A percentile compares a stretch with the other conserved stretches of the same genome.
phyloP scores from a whole-genome alignment of 495 filamentous ascomycete genomes.

The Wilcoxina mikolae region DNA sequence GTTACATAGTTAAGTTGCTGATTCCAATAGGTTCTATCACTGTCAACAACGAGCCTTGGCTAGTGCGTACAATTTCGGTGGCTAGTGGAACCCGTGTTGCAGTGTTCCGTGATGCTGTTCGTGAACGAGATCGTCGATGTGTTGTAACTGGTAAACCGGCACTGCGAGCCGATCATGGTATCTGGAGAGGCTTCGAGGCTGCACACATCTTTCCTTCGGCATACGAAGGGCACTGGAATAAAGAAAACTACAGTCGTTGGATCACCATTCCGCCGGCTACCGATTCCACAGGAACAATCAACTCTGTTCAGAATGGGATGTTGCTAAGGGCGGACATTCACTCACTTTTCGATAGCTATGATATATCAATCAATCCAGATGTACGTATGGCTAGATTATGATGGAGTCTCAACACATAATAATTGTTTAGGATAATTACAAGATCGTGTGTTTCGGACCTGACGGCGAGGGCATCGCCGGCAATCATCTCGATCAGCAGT shows the following conservation, averaged over 20 bases:
- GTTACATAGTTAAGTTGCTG: slow-evolving; percentile 5
- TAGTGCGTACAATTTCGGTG: slow-evolving; percentile 23
- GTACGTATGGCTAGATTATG: neutral
- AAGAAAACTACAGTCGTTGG: slow-evolving; percentile 25
- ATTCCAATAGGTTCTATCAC: slow-evolving; percentile 17
- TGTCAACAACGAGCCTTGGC: slow-evolving; percentile 25
- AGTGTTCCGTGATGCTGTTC: slow-evolving; percentile 28
- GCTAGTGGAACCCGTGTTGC: slow-evolving; percentile 18
- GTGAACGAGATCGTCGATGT: slow-evolving; percentile 28
- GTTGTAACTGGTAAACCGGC: slow-evolving; percentile 26
- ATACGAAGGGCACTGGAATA: slow-evolving; percentile 26
- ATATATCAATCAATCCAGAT: slow-evolving; percentile 17
- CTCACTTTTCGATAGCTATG: slow-evolving; percentile 28
- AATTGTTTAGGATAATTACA: slow-evolving; percentile 21
- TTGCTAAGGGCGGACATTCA: slow-evolving; percentile 28
- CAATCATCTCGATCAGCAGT: slow-evolving; percentile 28
- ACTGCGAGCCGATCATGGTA: slow-evolving; percentile 8
- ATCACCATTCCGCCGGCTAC: slow-evolving; percentile 22
- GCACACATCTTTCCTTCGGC: slow-evolving; percentile 32
- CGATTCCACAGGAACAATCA: slow-evolving; percentile 21
- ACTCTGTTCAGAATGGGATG: slow-evolving; percentile 31
- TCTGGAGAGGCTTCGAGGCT: slow-evolving; percentile 27
- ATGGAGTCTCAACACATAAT: slow-evolving; percentile 8
- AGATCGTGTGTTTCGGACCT: slow-evolving; percentile 28
- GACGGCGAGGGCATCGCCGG: slow-evolving; percentile 27